These are phyloP conservation scores for Mortierella sp. DNA, from an alignment of 371 early-diverging fungal genomes.

Conservation along the genomic window DNA sequence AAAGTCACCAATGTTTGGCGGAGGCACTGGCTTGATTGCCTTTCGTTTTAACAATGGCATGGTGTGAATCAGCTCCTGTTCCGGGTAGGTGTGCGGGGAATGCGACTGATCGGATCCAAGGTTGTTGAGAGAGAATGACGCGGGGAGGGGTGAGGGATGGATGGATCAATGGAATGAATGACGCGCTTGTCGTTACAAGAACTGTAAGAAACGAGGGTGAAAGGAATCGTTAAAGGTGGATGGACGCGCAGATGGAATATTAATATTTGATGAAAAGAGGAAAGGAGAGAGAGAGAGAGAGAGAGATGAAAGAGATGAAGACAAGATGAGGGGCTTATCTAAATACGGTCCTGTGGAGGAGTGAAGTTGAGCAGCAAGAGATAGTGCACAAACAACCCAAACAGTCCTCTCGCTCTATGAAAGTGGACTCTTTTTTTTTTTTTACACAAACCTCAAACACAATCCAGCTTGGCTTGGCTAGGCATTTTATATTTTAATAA, in stretches of 20 bases:
- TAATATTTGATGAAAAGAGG: background rate
- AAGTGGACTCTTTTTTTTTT: no score
- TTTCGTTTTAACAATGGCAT: constrained; percentile 77
- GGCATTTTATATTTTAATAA: no score
- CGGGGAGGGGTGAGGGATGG: background rate
- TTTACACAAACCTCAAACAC: no score
- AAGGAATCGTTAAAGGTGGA: background rate
- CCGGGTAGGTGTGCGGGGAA: background rate
- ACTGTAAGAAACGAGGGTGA: background rate
- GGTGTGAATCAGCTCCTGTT: constrained; percentile 10
- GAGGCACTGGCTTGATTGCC: constrained; percentile 60
- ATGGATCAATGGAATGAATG: background rate
- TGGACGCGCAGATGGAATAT: background rate
- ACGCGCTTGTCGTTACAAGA: background rate
- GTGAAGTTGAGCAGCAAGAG: background rate
- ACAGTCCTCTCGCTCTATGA: no score
- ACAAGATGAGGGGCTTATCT: background rate
- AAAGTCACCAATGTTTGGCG: constrained; percentile 60
- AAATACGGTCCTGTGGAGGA: background rate
- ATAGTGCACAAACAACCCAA: background rate
- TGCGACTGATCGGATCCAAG: no score
- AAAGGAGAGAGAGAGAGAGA: constrained; percentile 4
- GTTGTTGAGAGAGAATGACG: no score
- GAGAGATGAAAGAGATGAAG: background rate
- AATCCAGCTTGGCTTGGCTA: no score